phyloP scores from a whole-genome alignment of 2,329 filamentous ascomycete genomes.

The Pseudocercospora vitis region DNA sequence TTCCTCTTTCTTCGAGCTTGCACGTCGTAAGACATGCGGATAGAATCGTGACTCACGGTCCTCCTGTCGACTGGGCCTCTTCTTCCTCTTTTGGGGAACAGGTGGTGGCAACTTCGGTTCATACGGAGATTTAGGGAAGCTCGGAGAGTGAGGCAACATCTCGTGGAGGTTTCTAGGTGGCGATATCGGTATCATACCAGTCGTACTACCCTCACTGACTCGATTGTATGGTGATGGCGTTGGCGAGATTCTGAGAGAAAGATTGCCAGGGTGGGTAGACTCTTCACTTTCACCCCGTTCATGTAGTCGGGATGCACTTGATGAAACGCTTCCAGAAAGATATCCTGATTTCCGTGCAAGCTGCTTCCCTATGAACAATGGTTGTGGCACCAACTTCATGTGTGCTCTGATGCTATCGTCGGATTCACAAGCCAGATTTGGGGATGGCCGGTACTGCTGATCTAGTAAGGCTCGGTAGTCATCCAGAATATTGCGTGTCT shows the following conservation, averaged over 20 bases:
- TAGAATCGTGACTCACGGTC: conserved; percentile 27
- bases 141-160: background rate
- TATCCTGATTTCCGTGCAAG: conserved; percentile 6
- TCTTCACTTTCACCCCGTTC: conserved; percentile 2
- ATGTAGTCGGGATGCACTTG: background rate
- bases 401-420: conserved; percentile 30
- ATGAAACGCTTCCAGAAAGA: conserved; percentile 6
- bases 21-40: conserved; percentile 27
- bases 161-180: conserved; percentile 26
- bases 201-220: conserved; percentile 28
- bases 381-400: conserved; percentile 38
- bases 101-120: background rate
- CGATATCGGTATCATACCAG: conserved; percentile 37
- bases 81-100: background rate
- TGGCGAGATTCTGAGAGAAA: conserved; percentile 27
- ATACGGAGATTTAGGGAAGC: background rate
- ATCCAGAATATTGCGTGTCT: conserved; percentile 8
- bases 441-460: conserved; percentile 21
- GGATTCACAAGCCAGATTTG: conserved; percentile 16
- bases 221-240: conserved; percentile 10
- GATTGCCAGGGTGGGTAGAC: conserved; percentile 11
- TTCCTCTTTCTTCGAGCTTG: conserved; percentile 20
- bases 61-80: conserved; percentile 11
- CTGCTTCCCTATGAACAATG: conserved; percentile 31
- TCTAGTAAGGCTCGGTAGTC: conserved; percentile 33